Evolutionary conservation across 768 basidiomycete genomes (phyloP).

Genomic region (Trametes maxima): DNA sequence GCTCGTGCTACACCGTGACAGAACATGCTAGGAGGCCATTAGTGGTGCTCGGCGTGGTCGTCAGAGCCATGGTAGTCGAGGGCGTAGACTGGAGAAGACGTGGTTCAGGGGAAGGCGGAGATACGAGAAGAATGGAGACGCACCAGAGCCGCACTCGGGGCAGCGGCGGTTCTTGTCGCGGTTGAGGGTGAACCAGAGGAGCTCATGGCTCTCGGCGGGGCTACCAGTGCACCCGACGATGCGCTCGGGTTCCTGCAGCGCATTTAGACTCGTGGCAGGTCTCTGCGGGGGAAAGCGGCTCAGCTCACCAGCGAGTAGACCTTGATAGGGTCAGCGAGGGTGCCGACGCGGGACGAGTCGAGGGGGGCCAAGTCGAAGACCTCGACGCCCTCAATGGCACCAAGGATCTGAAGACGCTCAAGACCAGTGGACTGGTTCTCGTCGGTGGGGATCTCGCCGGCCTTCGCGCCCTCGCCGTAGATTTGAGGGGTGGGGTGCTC

Average conservation of each 20-base stretch:
- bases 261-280: background rate
- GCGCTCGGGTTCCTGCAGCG: constrained; percentile 70
- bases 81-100: constrained; percentile 56
- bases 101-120: constrained; percentile 6
- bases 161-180: constrained; percentile 77
- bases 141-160: constrained; percentile 93
- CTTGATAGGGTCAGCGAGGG: constrained; percentile 81
- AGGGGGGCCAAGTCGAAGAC: constrained; percentile 89
- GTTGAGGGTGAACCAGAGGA: constrained; percentile 77
- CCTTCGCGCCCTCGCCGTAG: constrained; percentile 70
- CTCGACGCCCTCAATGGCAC: constrained; percentile 83
- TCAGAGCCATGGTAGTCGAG: constrained; percentile 68
- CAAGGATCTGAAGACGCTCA: constrained; percentile 92
- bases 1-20: constrained; percentile 17
- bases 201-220: constrained; percentile 94
- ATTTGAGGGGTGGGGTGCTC: constrained; percentile 62
- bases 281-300: background rate
- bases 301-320: constrained; percentile 83
- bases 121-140: constrained; percentile 30
- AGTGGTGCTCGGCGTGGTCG: constrained; percentile 47
- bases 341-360: constrained; percentile 84
- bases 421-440: constrained; percentile 93
- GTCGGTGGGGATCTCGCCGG: constrained; percentile 80
- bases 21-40: constrained; percentile 18
- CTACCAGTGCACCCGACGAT: constrained; percentile 93